Evolutionary conservation across 2,329 filamentous ascomycete species (phyloP).

Genomic region (Plenodomus tracheiphilus): DNA sequence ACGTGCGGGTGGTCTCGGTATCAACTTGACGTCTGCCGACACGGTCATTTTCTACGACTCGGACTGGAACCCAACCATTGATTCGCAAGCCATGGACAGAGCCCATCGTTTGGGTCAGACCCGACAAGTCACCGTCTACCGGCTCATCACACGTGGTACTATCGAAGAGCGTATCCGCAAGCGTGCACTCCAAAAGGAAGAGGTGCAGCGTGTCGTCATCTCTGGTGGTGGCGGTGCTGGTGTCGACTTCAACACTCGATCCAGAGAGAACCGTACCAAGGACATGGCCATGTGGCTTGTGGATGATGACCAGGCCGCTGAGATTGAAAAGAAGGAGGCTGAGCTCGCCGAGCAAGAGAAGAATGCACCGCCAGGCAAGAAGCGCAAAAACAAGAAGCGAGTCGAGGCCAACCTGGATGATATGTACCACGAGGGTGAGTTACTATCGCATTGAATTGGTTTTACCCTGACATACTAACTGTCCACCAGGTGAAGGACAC

Average conservation of each 20-base stretch:
- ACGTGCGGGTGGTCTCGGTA: conserved; percentile 94
- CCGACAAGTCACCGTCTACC: conserved; percentile 93
- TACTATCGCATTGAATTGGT: neutral
- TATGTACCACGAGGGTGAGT: conserved; percentile 98
- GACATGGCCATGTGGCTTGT: conserved; percentile 99
- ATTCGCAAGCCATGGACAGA: conserved; percentile 98
- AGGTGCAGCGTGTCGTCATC: conserved; percentile 96
- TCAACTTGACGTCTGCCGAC: conserved; percentile 94
- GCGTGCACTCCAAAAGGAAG: conserved; percentile 95
- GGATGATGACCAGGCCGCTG: conserved; percentile 92
- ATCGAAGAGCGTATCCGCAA: conserved; percentile 98
- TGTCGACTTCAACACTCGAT: conserved; percentile 95
- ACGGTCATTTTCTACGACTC: conserved; percentile 99
- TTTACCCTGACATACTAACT: conserved; percentile 26
- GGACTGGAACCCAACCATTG: conserved; percentile 99
- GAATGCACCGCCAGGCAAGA: conserved; percentile 44
- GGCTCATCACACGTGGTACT: conserved; percentile 92
- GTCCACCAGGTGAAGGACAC: conserved; percentile 78
- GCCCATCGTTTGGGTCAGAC: conserved; percentile 97
- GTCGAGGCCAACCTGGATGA: conserved; percentile 77
- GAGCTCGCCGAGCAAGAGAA: conserved; percentile 72
- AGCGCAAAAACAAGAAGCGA: conserved; percentile 65
- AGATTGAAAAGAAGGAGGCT: conserved; percentile 90
- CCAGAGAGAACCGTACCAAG: conserved; percentile 89
- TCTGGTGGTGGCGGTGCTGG: conserved; percentile 79